Evolutionary conservation across 108 stramenopile species (phyloP), one percentile per base, ranked within the genome.

Genomic region (Cylindrotheca closterium): DNA sequence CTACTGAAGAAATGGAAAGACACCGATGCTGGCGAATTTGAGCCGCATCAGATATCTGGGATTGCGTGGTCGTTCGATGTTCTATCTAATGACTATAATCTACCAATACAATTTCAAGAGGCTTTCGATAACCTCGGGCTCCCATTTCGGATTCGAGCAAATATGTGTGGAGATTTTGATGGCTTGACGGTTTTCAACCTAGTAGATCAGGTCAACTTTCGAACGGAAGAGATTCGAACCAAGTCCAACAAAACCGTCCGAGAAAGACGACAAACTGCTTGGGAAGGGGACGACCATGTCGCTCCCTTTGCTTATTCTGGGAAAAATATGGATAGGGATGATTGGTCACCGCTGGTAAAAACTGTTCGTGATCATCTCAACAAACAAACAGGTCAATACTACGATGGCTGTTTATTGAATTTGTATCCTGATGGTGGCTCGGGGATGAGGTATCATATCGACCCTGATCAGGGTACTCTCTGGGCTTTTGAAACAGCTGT

Each of bases 391-490:
- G 68, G 67, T 2, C 47, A 65, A 2, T 73, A 79, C 55, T 83
- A 79, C 45, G 72, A 83, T 61, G 70, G 82, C 0, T 79, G 75
- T 53, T 54, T 83, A 52, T 37, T 83, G 5, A 83, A 83, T 70
- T 59, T 73, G 12, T 83, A 83, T 62, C 75, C 78, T 7, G 78
- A 83, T 56, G 82, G 82, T 15, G 69, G 60, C 25, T 72, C 70
- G 33, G 82, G 66, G 7, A 83, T 83, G 82, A 53, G 82, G n/a
- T 85, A 81, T 59, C 84, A 85, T 55, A 73, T 67, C 7, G 84
- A 85, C 50, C 84, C 84, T 0, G 84, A 85, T 37, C 84, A 85
- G 69, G 84, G 84, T 32, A 37, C 48, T 3, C 25, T 78, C 15
- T 85, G 84, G 84, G 80, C 65, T 32, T 79, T 51, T 48, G 67